Evolutionary conservation across 2,329 filamentous ascomycete species (phyloP), one percentile per base, ranked within the genome.

Genomic region (Nemania abortiva): DNA sequence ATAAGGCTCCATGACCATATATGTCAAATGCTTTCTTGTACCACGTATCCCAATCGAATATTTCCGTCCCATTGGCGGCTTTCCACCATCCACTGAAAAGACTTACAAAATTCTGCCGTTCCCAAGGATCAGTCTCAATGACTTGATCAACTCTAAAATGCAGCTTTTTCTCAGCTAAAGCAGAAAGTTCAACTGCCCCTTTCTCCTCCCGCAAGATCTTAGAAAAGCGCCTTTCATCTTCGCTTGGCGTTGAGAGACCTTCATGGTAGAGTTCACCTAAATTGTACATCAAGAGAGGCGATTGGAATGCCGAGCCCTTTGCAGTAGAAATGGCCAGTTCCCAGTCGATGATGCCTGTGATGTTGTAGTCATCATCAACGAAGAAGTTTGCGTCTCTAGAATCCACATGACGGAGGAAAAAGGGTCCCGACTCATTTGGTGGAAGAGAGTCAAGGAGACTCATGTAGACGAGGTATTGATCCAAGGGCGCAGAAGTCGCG

Each of bases 111-210:
- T 31, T 54, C 45, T 63, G 10, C 53, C 66, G 56, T 24, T 50
- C 47, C 57, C 63, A 65, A 50, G 57, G 57, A 63, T 69, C 66
- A 27, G 66, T 53, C 58, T 69, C 63, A 53, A 66, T 69, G 57
- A 69, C 63, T 42, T 69, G 63, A 11, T 66, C 58, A n/a, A 69
- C 53, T 59, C 63, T 69, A 55, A 66, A 69, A 63, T 69, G 66
- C 56, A 69, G 56, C 63, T 69, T 69, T 45, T 62, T 65, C 62
- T 69, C 62, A 29, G 62, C 66, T 20, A 69, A 57, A 29, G 62
- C 34, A 65, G 62, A 45, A 62, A 69, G 55, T 47, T 69, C 66
- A 39, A 49, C 45, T 18, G 62, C 62, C 42, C 66, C 66, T 50
- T 66, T 62, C 62, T 69, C 66, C 56, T 62, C 63, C 15, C 62